Percentiles rank a stretch among this genome's conserved stretches.
These are phyloP conservation scores for Colletotrichum sidae DNA, from an alignment of 2,329 filamentous ascomycete genomes.

Conservation along the genomic window DNA sequence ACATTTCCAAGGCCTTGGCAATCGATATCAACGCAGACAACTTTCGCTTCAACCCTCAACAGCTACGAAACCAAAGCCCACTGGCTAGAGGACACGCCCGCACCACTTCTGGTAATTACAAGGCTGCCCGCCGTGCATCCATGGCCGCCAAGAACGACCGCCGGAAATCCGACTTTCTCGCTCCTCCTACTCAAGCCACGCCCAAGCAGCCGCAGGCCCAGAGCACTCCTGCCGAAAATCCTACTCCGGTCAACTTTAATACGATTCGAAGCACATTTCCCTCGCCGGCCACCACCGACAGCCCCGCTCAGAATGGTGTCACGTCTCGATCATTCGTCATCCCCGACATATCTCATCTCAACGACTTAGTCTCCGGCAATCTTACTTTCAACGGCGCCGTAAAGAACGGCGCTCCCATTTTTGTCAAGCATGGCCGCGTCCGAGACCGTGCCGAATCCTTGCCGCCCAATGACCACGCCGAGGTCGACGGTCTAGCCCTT, in stretches of 20 bases:
- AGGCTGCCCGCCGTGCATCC: slow-evolving; percentile 25
- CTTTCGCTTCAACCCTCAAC: slow-evolving; percentile 43
- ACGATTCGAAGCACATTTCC: slow-evolving; percentile 39
- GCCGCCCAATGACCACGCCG: slow-evolving; percentile 55
- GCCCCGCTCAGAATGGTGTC: slow-evolving; percentile 51
- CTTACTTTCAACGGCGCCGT: slow-evolving; percentile 63
- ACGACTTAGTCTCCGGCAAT: slow-evolving; percentile 67
- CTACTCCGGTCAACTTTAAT: slow-evolving; percentile 37
- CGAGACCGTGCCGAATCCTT: slow-evolving; percentile 54
- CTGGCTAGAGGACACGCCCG: slow-evolving; percentile 50
- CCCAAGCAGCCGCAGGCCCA: slow-evolving; percentile 27
- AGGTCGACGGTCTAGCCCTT: slow-evolving; percentile 62
- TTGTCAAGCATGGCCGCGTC: slow-evolving; percentile 65
- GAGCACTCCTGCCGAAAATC: slow-evolving; percentile 13
- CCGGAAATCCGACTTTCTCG: slow-evolving; percentile 32
- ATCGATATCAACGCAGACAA: slow-evolving; percentile 40
- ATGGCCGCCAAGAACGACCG: slow-evolving; percentile 29
- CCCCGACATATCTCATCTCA: slow-evolving; percentile 65
- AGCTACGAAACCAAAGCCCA: slow-evolving; percentile 51
- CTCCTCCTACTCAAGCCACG: slow-evolving; percentile 27
- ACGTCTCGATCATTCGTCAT: slow-evolving; percentile 65
- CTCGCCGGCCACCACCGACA: slow-evolving; percentile 49
- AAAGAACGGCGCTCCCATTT: slow-evolving; percentile 65
- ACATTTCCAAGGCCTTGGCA: slow-evolving; percentile 52
- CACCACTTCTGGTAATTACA: slow-evolving; percentile 42